Conservation (phyloP, 768 basidiomycete species). For the Trametes sanguinea region DNA sequence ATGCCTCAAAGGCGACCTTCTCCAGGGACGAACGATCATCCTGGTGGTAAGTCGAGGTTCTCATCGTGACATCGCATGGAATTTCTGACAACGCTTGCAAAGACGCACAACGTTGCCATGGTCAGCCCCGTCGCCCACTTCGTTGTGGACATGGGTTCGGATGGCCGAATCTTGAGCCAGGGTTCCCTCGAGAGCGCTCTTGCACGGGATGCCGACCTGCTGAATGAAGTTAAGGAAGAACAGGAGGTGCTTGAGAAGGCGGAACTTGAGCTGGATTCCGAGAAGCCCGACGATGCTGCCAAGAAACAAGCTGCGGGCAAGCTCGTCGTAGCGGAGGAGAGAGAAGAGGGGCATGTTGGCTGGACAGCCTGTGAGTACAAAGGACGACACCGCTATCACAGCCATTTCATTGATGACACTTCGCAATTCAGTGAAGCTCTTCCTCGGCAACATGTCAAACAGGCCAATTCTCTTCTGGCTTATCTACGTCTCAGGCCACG, state of each 20-base stretch:
- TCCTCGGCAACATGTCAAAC: constrained; percentile 9
- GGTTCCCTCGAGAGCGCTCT: constrained; percentile 50
- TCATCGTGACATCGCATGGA: no score
- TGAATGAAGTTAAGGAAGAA: constrained; percentile 27
- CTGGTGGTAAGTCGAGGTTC: constrained; percentile 40
- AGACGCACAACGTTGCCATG: constrained; percentile 55
- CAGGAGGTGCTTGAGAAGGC: constrained; percentile 24
- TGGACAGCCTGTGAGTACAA: constrained; percentile 40
- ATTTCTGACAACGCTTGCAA: no score
- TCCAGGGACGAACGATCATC: constrained; percentile 47
- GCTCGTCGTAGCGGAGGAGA: constrained; percentile 64
- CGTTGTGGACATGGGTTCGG: constrained; percentile 51
- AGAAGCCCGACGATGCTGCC: constrained; percentile 16
- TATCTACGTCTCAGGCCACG: constrained; percentile 1
- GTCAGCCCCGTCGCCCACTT: constrained; percentile 52
- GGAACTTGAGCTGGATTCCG: constrained; percentile 27
- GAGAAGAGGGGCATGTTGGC: constrained; percentile 59
- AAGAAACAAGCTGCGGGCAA: constrained; percentile 46
- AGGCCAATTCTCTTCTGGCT: constrained; percentile 5
- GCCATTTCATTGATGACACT: not conserved
- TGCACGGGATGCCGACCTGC: constrained; percentile 37
- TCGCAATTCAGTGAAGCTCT: constrained; percentile 2
- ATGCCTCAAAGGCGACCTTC: constrained; percentile 45
- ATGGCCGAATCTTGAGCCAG: constrained; percentile 51
- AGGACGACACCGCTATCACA: not conserved